Percentiles rank a stretch among this genome's conserved stretches.
Evolutionary conservation across 176 grass and related monocot species (phyloP).

Genomic region (Coix lacrymajobi): DNA sequence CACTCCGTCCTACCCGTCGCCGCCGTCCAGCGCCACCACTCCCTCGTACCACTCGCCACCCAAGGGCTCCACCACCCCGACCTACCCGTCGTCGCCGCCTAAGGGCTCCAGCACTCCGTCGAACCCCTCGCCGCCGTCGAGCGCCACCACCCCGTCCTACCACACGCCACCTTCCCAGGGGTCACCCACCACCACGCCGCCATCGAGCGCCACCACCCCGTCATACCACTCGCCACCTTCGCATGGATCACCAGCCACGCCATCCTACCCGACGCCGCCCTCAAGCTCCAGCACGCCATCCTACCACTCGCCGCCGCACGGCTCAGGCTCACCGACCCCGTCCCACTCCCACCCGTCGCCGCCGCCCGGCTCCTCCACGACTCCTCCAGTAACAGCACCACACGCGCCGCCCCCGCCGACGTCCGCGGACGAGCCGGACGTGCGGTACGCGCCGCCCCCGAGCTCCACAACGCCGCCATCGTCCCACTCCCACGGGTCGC

Average conservation of each 20-base stretch:
- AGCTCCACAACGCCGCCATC: conserved; percentile 3
- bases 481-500: neutral
- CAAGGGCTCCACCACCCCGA: neutral
- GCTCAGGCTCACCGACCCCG: neutral
- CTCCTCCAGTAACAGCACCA: neutral
- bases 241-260: neutral
- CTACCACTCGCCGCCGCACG: neutral
- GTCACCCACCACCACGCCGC: neutral
- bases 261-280: conserved; percentile 10
- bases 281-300: neutral
- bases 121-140: neutral
- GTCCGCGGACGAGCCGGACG: conserved; percentile 35
- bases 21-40: neutral
- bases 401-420: conserved; percentile 50
- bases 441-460: conserved; percentile 41
- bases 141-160: conserved; percentile 3
- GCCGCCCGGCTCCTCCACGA: neutral
- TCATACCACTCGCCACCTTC: conserved; percentile 26
- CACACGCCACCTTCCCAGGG: neutral
- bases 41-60: neutral
- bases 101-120: neutral
- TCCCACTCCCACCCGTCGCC: conserved; percentile 8
- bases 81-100: neutral
- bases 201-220: conserved; percentile 15
- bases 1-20: conserved; percentile 6